phyloP scores from a whole-genome alignment of 371 early-diverging fungal species.

The Phascolomyces articulosus region DNA sequence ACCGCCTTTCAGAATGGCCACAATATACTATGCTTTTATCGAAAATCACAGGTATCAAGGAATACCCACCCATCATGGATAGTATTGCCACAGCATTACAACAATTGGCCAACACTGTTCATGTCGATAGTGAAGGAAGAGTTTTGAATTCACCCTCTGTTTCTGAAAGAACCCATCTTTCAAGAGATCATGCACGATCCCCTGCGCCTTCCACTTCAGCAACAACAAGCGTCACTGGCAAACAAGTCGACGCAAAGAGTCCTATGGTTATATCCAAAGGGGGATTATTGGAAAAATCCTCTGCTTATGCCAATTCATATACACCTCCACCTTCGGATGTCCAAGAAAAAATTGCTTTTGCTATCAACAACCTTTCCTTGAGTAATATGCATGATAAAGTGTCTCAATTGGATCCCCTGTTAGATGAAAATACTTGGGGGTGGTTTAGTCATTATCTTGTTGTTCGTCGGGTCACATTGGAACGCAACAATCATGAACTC shows the following conservation, averaged over 20 bases:
- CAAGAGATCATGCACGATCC: not conserved
- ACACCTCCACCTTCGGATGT: constrained; percentile 65
- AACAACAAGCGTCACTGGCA: too few species aligned
- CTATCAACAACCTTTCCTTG: constrained; percentile 91
- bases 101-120: constrained; percentile 22
- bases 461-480: constrained; percentile 90
- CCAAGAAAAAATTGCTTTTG: constrained; percentile 93
- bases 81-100: constrained; percentile 33
- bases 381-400: constrained; percentile 84
- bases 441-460: constrained; percentile 95
- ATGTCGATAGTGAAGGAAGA: not conserved
- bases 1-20: constrained; percentile 89
- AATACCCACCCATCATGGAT: constrained; percentile 31
- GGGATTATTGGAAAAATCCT: constrained; percentile 6
- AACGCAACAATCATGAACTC: constrained; percentile 92
- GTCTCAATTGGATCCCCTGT: constrained; percentile 76
- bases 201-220: too few species aligned
- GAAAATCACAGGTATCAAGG: constrained; percentile 79
- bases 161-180: not conserved
- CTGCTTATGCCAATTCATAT: not conserved
- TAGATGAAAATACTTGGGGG: constrained; percentile 66
- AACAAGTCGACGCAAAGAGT: not conserved
- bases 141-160: not conserved
- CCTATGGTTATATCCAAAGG: not conserved
- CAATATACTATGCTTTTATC: constrained; percentile 81